These are phyloP conservation scores for Ophiostoma quercus DNA, from an alignment of 2,329 filamentous ascomycete genomes.

Conservation along the genomic window DNA sequence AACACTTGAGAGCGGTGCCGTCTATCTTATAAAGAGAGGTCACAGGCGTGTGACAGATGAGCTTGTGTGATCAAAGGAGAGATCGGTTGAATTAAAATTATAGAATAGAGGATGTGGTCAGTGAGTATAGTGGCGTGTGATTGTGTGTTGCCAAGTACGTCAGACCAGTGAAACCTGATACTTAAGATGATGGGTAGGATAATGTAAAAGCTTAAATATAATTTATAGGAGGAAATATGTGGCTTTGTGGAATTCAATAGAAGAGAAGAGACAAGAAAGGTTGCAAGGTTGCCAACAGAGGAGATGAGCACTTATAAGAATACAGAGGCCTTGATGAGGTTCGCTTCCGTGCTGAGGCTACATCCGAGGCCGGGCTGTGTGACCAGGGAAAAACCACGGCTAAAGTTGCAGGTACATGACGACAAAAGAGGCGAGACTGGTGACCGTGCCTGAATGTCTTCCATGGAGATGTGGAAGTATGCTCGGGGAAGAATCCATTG, in stretches of 20 bases:
- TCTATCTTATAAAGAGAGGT: not conserved
- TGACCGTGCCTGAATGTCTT: not conserved
- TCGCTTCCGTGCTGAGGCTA: not conserved
- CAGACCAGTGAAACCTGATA: conserved; percentile 7
- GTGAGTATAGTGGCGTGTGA: not conserved
- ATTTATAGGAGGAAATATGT: not conserved
- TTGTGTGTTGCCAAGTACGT: conserved; percentile 3
- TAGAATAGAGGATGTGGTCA: not conserved
- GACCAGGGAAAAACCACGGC: not conserved
- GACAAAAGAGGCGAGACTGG: not conserved
- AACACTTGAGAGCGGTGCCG: not conserved
- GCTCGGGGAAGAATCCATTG: not conserved
- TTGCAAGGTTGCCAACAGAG: not conserved
- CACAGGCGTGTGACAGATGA: not conserved
- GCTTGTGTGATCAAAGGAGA: not conserved
- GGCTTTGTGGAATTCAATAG: not conserved
- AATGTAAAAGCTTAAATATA: not conserved
- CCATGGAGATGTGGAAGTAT: not conserved
- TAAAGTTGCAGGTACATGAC: conserved; percentile 1
- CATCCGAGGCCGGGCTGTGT: conserved; percentile 6
- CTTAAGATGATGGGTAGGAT: not conserved
- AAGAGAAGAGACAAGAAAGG: not conserved
- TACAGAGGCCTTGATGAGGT: not conserved
- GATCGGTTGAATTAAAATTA: not conserved
- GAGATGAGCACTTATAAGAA: not conserved